These are phyloP conservation scores for bread wheat (Triticum aestivum) DNA, from an alignment of 176 grass and related monocot species.

Conservation along the genomic window IWGSC_CS_RefSeq_v2.1 NC_057814.1:124715149-124715648, in stretches of 20 bases:
- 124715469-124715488: slow-evolving; percentile 54
- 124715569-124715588: slow-evolving; percentile 37
- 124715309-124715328: slow-evolving; percentile 15
- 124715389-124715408: background rate
- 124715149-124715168: too few species aligned
- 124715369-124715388: background rate
- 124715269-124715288: too few species aligned
- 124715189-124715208: too few species aligned
- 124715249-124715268: too few species aligned
- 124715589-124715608: slow-evolving; percentile 21
- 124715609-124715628: slow-evolving; percentile 20
- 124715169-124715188: too few species aligned
- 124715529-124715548: slow-evolving; percentile 28
- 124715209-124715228: too few species aligned
- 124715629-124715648: slow-evolving; percentile 8
- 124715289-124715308: too few species aligned
- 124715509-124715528: slow-evolving; percentile 18
- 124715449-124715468: background rate
- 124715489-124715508: slow-evolving; percentile 26
- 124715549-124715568: slow-evolving; percentile 39
- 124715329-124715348: background rate
- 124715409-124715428: background rate
- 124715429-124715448: background rate
- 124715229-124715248: too few species aligned
- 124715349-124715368: slow-evolving; percentile 7